Base-by-base conservation (phyloP, 164 flowering plant species). In the Vitis amurensis region DNA sequence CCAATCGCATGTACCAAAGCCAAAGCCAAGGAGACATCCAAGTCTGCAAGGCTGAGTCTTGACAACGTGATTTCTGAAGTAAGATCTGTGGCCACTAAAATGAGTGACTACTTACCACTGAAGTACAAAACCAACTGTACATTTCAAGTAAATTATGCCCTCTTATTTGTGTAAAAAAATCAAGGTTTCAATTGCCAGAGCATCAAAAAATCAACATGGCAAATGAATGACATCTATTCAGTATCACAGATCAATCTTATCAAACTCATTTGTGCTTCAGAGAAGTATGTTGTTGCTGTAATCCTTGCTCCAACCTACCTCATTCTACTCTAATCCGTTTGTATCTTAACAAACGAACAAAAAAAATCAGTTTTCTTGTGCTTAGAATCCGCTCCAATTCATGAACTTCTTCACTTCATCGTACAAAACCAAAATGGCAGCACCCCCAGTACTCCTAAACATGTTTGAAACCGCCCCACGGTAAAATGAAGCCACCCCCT, bases 391-490 rank as follows among this genome's bases (percentile, higher is more conserved):
- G 23, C 88, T 84, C 90, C 89, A 86, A 67, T 85, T 65, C 92
- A 95, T 83, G 72, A 91, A 83, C 81, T 87, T 91, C 84, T 91
- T 90, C 37, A 91, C 71, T 82, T 91, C 98, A 59, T 95, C 99
- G 19, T 95, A 95, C 74, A 93, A 79, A 68, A 95, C 99, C 75
- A 95, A 71, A 59, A 93, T 88, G 9, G 98, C 98, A 60, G 99
- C 99, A 30, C 97, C 93, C 49, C 98, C 98, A 0, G 97, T 91
- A 73, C 98, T 89, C 83, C 99, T 84, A 69, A 95, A 95, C 84
- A 91, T 77, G 72, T 93, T 95, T 23, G 98, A 95, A 57, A 89
- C 70, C 7, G 97, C 92, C 27, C 99, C 99, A 11, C 98, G 92
- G 58, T 95, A 95, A 73, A 91, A 95, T 4, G 97, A 88, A 64